A percentile compares a stretch with the other conserved stretches of the same genome.
Evolutionary conservation across 2,329 filamentous ascomycete genomes (phyloP).

Genomic region (Exophiala aquamarina): DNA sequence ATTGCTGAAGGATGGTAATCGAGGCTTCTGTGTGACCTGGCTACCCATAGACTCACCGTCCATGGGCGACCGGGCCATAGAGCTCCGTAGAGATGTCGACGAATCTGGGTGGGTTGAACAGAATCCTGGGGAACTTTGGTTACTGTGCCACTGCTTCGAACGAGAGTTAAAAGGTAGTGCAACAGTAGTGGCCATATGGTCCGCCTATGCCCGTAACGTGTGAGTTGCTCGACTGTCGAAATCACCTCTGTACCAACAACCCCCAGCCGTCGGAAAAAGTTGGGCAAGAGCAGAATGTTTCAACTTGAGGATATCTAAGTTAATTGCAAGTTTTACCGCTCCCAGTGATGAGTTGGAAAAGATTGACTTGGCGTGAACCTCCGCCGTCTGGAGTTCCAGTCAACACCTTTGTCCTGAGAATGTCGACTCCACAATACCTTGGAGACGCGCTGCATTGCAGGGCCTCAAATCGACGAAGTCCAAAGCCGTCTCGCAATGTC

Average conservation of each 20-base stretch:
- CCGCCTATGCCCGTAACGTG: neutral
- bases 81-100: conserved; percentile 2
- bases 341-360: neutral
- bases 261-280: no score
- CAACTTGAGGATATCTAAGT: no score
- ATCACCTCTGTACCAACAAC: no score
- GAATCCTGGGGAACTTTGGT: conserved; percentile 2
- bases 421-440: conserved; percentile 6
- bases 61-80: conserved; percentile 16
- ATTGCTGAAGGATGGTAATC: conserved; percentile 25
- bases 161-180: conserved; percentile 14
- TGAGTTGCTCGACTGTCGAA: neutral
- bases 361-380: neutral
- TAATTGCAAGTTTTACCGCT: no score
- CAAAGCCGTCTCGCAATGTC: neutral
- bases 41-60: conserved; percentile 3
- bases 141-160: conserved; percentile 16
- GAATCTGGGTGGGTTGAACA: conserved; percentile 10
- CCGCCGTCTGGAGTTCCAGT: neutral
- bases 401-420: conserved; percentile 6
- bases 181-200: conserved; percentile 18
- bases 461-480: neutral
- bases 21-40: conserved; percentile 11
- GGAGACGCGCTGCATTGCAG: conserved; percentile 12
- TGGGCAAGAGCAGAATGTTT: no score